Base-by-base conservation (phyloP, 352 stramenopile genomes). In the Phytopythium kandeliae region DNA sequence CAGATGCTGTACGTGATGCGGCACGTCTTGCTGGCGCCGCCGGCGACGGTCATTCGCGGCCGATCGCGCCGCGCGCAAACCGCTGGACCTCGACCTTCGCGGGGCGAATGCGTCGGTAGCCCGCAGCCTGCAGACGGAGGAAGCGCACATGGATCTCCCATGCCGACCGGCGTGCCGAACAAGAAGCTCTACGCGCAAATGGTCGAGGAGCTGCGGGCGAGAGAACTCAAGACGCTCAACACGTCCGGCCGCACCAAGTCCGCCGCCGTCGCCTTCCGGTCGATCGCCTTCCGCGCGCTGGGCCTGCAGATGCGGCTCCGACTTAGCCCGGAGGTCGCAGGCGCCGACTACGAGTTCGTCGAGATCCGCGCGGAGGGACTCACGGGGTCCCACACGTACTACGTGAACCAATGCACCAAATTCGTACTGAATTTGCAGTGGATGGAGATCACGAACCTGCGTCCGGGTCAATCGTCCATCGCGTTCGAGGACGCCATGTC, bases 371-470 rank as follows among this genome's bases (percentile, higher is more conserved):
- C 78, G 12, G 66, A 87, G 38, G 70, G 71, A 3, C 65, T 89
- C 28, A 74, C 69, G 15, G 80, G 83, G 2, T 74, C 62, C 5
- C 83, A 94, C 31, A 82, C 67, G 12, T 92, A 75, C 59, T 91
- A 80, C 34, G 63, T 69, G 11, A 86, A 72, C 55, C 72, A 88
- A 28, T 82, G 70, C 31, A 89, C 78, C 1, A 92, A 92, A 57
- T 67, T 93, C 11, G 71, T 62, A 5, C 44, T 93, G 19, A 92
- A 88, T 24, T 51, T 91, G 15, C 74, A 92, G 51, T 92, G 78
- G 81, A 69, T 92, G 22, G 80, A 92, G 56, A 81, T 94, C 25
- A 89, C 74, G 36, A 94, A 94, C 43, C 26, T 92, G 30, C 73
- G 76, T n/a, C 80, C 83, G 0, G 83, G 79, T 4, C 52, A 78